Evolutionary conservation across 495 filamentous ascomycete genomes (phyloP), one percentile per base, ranked within the genome.

Genomic region (Wilcoxina mikolae): DNA sequence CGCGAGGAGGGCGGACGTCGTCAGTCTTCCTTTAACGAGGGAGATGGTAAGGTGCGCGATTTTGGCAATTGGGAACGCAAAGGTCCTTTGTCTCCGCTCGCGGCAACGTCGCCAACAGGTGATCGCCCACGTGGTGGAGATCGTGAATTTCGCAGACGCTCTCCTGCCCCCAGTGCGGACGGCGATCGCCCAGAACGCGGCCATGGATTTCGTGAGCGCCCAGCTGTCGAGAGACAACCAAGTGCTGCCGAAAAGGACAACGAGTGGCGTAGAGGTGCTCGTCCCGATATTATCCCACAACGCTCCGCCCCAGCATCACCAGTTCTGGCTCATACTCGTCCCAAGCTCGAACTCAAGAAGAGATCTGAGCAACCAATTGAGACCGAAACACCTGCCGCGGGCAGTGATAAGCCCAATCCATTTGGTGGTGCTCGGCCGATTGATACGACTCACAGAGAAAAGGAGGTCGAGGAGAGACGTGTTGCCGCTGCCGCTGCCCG

Each of bases 31-130:
- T 70, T 69, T 56, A 71, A 73, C 10, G 67, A 69, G 39, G 60
- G 80, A 81, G 56, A 94, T 65, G 84, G 85, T 57, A 93, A 88
- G 68, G 70, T 83, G 50, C 82, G 89, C 22, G 87, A 95, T 62
- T 84, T 95, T 59, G 74, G 78, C 55, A 91, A 87, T 71, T 98
- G 91, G 91, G 90, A 95, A 68, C 84, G 91, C 53, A 90, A 87
- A 63, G 93, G 91, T 22, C 91, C 93, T 25, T 76, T 95, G 42
- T 84, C 89, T 39, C 85, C 89, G 9, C 68, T 76, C 20, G 68
- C 82, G 27, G 66, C 74, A 33, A 75, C 81, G 57, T 76, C 74
- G 35, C 65, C 71, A 11, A 65, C 72, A 23, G 71, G 83, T 53
- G 84, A 86, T 60, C 80, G 78, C 45, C 82, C 84, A 51, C 81